Percentiles rank a stretch among this genome's conserved stretches.
Conservation (phyloP, 177 flowering plant species). For the Vitis hybrid region DNA sequence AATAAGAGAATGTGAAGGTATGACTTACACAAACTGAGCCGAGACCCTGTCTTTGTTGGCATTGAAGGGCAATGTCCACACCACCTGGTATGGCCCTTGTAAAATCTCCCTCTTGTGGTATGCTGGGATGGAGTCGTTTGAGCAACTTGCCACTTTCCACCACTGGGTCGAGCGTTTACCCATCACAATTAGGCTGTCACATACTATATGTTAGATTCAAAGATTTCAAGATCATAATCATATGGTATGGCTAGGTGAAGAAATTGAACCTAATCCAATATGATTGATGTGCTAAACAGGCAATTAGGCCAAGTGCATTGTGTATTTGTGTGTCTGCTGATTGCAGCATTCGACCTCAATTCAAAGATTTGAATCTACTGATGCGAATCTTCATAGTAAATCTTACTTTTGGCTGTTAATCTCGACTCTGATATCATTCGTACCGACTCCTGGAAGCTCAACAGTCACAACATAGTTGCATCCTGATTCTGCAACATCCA, state of each 20-base stretch:
- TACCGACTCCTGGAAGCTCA: constrained; percentile 71
- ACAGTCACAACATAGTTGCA: constrained; percentile 42
- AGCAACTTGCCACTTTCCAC: constrained; percentile 28
- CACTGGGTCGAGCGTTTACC: constrained; percentile 50
- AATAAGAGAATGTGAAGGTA: not conserved
- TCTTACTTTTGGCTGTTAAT: constrained; percentile 63
- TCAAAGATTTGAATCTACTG: too few species aligned
- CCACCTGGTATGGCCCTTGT: constrained; percentile 62
- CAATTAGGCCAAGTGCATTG: too few species aligned
- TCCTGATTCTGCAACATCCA: constrained; percentile 66
- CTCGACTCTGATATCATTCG: constrained; percentile 59
- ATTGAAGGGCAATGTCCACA: constrained; percentile 70
- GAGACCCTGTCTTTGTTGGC: constrained; percentile 61
- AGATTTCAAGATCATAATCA: not conserved
- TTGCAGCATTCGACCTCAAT: too few species aligned
- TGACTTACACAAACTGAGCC: constrained; percentile 73
- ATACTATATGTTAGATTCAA: not conserved
- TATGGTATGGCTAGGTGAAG: not conserved
- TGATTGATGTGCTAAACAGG: too few species aligned
- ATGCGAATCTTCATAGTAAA: not conserved
- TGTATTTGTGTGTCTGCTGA: too few species aligned
- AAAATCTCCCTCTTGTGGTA: constrained; percentile 58
- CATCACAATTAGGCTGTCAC: constrained; percentile 54
- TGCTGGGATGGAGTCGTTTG: constrained; percentile 27
- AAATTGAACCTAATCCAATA: too few species aligned